phyloP scores from a whole-genome alignment of 495 filamentous ascomycete species.

The Haplographium delicatum region DNA sequence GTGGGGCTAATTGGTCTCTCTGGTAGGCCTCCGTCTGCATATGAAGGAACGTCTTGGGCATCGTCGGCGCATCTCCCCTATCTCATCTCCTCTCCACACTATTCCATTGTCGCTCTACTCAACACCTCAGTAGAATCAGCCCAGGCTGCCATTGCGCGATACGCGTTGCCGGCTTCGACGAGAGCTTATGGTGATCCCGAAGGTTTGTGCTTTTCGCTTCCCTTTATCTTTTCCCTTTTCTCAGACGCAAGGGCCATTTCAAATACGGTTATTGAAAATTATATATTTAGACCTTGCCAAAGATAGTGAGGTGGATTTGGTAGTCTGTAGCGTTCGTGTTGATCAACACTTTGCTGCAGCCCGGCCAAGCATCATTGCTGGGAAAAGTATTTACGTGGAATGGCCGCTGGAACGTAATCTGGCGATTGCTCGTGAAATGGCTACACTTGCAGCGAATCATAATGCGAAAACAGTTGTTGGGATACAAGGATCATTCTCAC shows the following conservation, averaged over 20 bases:
- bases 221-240: not conserved
- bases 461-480: constrained; percentile 44
- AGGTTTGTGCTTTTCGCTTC: constrained; percentile 29
- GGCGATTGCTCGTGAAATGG: constrained; percentile 36
- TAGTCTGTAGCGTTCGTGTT: constrained; percentile 48
- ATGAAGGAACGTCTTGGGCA: constrained; percentile 37
- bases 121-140: constrained; percentile 49
- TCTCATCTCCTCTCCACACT: constrained; percentile 39
- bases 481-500: constrained; percentile 41
- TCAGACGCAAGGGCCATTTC: too few species aligned
- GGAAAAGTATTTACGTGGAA: constrained; percentile 52
- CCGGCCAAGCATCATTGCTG: constrained; percentile 44
- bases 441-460: constrained; percentile 28
- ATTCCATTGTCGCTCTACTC: constrained; percentile 50
- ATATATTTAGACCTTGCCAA: constrained; percentile 21
- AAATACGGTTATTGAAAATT: not conserved
- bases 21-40: constrained; percentile 9
- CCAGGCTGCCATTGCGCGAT: constrained; percentile 39
- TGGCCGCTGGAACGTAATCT: constrained; percentile 45
- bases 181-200: constrained; percentile 46
- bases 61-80: constrained; percentile 47
- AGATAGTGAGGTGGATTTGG: constrained; percentile 51
- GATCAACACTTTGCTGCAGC: constrained; percentile 45
- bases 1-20: constrained; percentile 57
- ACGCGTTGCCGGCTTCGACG: constrained; percentile 36